Evolutionary conservation across 176 grass and related monocot species (phyloP).

Genomic region (Calamus simplicifolius): DNA sequence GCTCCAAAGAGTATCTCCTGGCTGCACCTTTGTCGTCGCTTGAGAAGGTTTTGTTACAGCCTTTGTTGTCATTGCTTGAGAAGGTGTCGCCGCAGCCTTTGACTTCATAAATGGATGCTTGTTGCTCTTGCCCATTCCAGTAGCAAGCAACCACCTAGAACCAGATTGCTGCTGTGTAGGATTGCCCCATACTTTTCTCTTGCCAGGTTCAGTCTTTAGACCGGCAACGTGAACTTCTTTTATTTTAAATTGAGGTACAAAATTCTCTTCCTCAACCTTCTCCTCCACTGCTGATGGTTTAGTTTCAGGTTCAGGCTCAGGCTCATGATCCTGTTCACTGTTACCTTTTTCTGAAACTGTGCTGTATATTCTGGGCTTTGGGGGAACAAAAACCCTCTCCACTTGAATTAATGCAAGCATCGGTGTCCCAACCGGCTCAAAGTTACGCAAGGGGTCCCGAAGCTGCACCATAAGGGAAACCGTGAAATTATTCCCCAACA

Average conservation of each 20-base stretch:
- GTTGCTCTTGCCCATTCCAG: slow-evolving; percentile 87
- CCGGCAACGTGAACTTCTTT: slow-evolving; percentile 91
- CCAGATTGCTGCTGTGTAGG: slow-evolving; percentile 75
- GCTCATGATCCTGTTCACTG: slow-evolving; percentile 48
- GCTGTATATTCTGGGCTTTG: slow-evolving; percentile 85
- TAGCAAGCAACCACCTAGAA: slow-evolving; percentile 91
- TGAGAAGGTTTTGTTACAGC: slow-evolving; percentile 3
- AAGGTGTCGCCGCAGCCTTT: slow-evolving; percentile 39
- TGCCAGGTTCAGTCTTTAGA: slow-evolving; percentile 74
- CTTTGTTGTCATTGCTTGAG: slow-evolving; percentile 30
- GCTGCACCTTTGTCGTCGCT: slow-evolving; percentile 29
- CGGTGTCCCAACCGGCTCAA: slow-evolving; percentile 79
- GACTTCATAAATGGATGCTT: slow-evolving; percentile 88
- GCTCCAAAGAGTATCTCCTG: slow-evolving; percentile 85
- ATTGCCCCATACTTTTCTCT: slow-evolving; percentile 67
- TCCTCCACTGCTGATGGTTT: slow-evolving; percentile 41
- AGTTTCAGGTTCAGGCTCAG: slow-evolving; percentile 23
- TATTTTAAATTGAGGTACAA: slow-evolving; percentile 75
- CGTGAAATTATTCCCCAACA: slow-evolving; percentile 92
- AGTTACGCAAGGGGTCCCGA: slow-evolving; percentile 77
- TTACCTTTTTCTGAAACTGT: slow-evolving; percentile 51
- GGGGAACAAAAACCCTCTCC: slow-evolving; percentile 84
- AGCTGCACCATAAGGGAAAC: slow-evolving; percentile 96
- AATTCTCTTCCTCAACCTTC: slow-evolving; percentile 40
- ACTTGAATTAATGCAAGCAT: slow-evolving; percentile 98